Evolutionary conservation across 2,329 filamentous ascomycete genomes (phyloP).

Genomic region (Talaromyces sp.): DNA sequence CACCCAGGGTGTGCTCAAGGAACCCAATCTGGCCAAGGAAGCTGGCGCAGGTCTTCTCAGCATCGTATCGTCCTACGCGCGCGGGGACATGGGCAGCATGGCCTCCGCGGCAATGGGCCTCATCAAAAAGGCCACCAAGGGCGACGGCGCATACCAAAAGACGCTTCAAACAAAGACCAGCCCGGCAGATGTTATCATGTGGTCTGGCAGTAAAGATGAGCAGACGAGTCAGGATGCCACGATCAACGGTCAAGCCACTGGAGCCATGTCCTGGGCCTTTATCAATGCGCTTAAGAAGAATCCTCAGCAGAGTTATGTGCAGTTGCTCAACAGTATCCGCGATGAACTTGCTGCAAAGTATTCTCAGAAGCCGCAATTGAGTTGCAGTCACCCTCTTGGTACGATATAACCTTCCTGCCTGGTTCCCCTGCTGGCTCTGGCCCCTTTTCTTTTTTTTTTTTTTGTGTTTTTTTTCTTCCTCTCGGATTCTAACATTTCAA

Average conservation of each 20-base stretch:
- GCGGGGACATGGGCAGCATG: constrained; percentile 79
- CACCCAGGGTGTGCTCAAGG: constrained; percentile 65
- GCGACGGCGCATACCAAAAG: constrained; percentile 73
- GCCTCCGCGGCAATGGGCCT: constrained; percentile 75
- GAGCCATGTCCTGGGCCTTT: constrained; percentile 98
- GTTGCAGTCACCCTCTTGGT: constrained; percentile 94
- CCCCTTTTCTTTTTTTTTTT: not conserved
- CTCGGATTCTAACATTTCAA: constrained; percentile 17
- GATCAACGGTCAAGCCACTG: constrained; percentile 83
- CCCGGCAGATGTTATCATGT: constrained; percentile 94
- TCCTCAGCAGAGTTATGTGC: constrained; percentile 91
- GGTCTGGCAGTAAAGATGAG: constrained; percentile 92
- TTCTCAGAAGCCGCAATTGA: constrained; percentile 90
- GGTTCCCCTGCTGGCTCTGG: not conserved
- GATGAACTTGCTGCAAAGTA: constrained; percentile 86
- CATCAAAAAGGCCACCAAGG: constrained; percentile 80
- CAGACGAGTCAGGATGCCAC: constrained; percentile 94
- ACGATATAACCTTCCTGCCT: constrained; percentile 37
- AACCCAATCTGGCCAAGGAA: constrained; percentile 66
- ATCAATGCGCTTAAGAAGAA: constrained; percentile 88
- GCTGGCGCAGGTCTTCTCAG: constrained; percentile 62
- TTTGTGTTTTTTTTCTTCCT: too few species aligned
- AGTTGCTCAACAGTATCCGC: constrained; percentile 91
- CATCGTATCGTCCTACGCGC: constrained; percentile 72
- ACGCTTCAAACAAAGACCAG: constrained; percentile 87